Percentiles rank a stretch among this genome's conserved stretches.
Conservation (phyloP, 2,329 filamentous ascomycete species). For the Tricladium varicosporioides region DNA sequence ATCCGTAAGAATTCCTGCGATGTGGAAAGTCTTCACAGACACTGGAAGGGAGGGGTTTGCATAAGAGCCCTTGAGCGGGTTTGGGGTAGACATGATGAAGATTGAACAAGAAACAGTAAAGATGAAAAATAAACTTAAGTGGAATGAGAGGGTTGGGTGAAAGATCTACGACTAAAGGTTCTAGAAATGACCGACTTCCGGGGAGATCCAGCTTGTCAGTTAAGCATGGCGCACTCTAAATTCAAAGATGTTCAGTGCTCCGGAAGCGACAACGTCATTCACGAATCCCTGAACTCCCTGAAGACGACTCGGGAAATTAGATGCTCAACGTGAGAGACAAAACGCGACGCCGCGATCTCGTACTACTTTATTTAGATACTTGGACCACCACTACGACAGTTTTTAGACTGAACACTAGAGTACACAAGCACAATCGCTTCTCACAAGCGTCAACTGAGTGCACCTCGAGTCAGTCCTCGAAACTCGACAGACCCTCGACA, state of each 20-base stretch:
- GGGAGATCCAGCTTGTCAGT: no score
- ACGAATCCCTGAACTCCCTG: neutral
- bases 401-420: neutral
- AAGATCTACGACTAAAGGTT: no score
- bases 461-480: no score
- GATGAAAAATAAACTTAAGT: no score
- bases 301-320: slow-evolving; percentile 8
- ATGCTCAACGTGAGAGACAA: slow-evolving; percentile 3
- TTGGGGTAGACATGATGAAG: slow-evolving; percentile 17
- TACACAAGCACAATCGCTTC: neutral
- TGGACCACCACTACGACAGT: neutral
- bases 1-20: slow-evolving; percentile 76
- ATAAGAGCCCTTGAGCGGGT: slow-evolving; percentile 18
- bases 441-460: neutral
- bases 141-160: no score
- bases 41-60: slow-evolving; percentile 36
- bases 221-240: no score
- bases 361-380: neutral
- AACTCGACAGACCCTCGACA: no score
- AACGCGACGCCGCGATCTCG: neutral
- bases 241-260: neutral
- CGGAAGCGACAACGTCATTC: neutral
- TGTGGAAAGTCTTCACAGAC: slow-evolving; percentile 65
- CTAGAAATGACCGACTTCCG: no score
- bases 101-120: no score